Evolutionary conservation across 441 rosid genomes (phyloP).

Genomic region (Theobroma grandiflorum): DNA sequence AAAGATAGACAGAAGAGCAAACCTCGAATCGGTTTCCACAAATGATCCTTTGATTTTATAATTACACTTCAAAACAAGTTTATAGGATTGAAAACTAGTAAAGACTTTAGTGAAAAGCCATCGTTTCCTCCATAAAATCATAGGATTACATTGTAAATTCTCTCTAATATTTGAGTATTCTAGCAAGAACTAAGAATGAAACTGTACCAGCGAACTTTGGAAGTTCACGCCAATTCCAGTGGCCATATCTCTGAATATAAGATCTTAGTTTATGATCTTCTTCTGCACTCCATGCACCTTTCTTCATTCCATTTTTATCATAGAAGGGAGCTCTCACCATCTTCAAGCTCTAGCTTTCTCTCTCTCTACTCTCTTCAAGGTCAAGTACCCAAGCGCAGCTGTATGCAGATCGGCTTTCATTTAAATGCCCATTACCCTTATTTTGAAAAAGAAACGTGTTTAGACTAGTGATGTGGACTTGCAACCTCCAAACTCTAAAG

Average conservation of each 20-base stretch:
- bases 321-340: conserved; percentile 47
- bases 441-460: conserved; percentile 9
- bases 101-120: neutral
- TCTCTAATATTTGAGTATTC: neutral
- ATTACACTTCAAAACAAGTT: neutral
- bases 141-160: neutral
- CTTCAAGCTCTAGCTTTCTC: neutral
- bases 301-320: conserved; percentile 50
- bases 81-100: neutral
- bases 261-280: conserved; percentile 49
- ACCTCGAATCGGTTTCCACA: neutral
- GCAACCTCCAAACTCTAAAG: neutral
- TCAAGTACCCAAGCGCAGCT: neutral
- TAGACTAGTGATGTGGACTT: neutral
- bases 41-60: neutral
- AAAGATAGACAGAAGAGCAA: neutral
- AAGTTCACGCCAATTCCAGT: conserved; percentile 54
- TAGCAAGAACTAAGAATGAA: neutral
- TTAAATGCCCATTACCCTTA: neutral
- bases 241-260: conserved; percentile 43
- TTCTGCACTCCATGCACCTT: conserved; percentile 54
- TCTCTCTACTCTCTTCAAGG: neutral
- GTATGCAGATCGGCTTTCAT: neutral
- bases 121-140: neutral
- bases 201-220: conserved; percentile 55